A percentile compares a stretch with the other conserved stretches of the same genome.
Evolutionary conservation across 371 early-diverging fungal genomes (phyloP).

Genomic region (Mortierella sp.): DNA sequence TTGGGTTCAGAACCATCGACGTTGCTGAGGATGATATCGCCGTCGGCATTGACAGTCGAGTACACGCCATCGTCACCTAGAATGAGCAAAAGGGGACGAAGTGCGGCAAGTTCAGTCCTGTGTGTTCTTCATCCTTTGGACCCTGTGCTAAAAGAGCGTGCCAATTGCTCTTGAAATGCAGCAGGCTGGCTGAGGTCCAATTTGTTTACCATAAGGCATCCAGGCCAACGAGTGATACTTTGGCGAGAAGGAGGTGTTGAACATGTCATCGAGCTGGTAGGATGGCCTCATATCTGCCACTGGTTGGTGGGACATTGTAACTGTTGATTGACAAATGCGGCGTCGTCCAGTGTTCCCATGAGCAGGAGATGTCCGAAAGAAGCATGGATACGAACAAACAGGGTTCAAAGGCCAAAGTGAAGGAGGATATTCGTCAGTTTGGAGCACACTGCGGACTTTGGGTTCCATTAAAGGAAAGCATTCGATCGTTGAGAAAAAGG

Average conservation of each 20-base stretch:
- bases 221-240: constrained; percentile 61
- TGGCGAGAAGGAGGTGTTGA: constrained; percentile 64
- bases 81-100: constrained; percentile 17
- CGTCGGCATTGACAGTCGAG: constrained; percentile 58
- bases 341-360: neutral
- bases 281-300: constrained; percentile 49
- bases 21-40: constrained; percentile 60
- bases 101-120: neutral
- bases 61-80: constrained; percentile 67
- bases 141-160: neutral
- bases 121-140: neutral
- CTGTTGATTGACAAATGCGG: constrained; percentile 8
- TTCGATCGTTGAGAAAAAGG: neutral
- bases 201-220: constrained; percentile 65
- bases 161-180: neutral
- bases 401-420: neutral
- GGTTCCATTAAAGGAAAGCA: constrained; percentile 14
- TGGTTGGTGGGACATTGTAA: constrained; percentile 2
- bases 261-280: constrained; percentile 67
- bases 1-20: constrained; percentile 36
- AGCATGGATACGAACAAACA: neutral
- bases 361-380: neutral
- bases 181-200: neutral
- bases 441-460: neutral
- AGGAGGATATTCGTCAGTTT: neutral